Percentiles rank a stretch among this genome's conserved stretches.
phyloP scores from a whole-genome alignment of 2,329 filamentous ascomycete species.

The Fusarium phyllophilum region DNA sequence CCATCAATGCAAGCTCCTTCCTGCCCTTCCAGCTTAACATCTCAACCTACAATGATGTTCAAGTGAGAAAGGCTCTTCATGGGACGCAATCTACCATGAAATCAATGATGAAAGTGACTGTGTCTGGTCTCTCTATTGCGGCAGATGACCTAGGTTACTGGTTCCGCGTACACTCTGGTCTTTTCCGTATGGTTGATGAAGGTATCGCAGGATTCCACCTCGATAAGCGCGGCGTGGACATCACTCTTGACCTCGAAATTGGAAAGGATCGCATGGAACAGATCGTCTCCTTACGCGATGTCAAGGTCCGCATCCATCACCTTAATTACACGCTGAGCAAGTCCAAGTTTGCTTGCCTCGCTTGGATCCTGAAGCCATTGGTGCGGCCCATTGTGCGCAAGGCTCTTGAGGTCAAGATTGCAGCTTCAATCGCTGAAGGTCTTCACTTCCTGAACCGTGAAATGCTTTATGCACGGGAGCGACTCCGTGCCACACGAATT shows the following conservation, averaged over 20 bases:
- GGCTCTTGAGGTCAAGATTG: constrained; percentile 81
- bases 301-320: constrained; percentile 86
- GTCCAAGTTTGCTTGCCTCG: constrained; percentile 79
- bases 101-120: constrained; percentile 78
- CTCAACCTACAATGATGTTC: constrained; percentile 86
- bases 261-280: constrained; percentile 81
- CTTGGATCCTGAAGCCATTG: constrained; percentile 86
- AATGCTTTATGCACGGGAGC: constrained; percentile 85
- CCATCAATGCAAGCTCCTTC: constrained; percentile 88
- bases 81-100: constrained; percentile 72
- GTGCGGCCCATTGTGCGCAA: constrained; percentile 83
- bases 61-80: constrained; percentile 78
- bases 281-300: constrained; percentile 79
- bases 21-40: constrained; percentile 85
- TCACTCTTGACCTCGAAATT: constrained; percentile 86
- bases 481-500: constrained; percentile 85
- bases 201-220: constrained; percentile 88
- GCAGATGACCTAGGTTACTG: constrained; percentile 93
- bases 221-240: constrained; percentile 87
- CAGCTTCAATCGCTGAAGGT: constrained; percentile 73
- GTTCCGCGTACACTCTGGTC: constrained; percentile 79
- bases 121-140: constrained; percentile 84
- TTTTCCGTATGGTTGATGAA: constrained; percentile 80
- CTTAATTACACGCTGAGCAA: constrained; percentile 81
- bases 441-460: constrained; percentile 84